These are phyloP conservation scores for Sphagnum contortum DNA, from an alignment of 225 moss, liverwort and hornwort genomes.

Conservation along the genomic window DNA sequence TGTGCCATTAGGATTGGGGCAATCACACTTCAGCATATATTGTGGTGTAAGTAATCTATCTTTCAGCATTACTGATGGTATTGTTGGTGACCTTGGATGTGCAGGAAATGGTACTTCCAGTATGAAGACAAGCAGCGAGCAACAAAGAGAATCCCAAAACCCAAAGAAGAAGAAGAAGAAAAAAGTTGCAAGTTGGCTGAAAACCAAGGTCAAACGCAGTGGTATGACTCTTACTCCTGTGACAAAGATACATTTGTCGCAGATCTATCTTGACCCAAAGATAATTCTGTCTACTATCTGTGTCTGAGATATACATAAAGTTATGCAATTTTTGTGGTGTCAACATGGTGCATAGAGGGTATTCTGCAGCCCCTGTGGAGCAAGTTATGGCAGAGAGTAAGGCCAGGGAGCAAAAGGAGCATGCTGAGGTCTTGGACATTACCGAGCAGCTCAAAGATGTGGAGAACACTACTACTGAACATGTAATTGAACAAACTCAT, in stretches of 20 bases:
- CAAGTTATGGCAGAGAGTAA: conserved; percentile 86
- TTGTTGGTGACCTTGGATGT: not conserved
- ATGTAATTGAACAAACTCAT: conserved; percentile 4
- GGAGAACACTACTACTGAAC: conserved; percentile 14
- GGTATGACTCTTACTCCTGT: conserved; percentile 23
- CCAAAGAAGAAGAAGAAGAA: conserved; percentile 25
- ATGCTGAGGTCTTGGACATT: conserved; percentile 14
- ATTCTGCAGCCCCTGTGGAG: conserved; percentile 61
- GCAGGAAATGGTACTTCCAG: not conserved
- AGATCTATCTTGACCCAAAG: not conserved
- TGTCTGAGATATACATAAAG: not conserved
- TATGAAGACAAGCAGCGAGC: conserved; percentile 13
- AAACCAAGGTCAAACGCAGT: conserved; percentile 74
- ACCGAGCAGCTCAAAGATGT: conserved; percentile 13
- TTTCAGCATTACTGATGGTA: too few species aligned
- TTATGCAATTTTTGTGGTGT: too few species aligned
- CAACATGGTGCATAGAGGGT: not conserved
- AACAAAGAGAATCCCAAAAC: conserved; percentile 24
- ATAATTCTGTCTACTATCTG: not conserved
- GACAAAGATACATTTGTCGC: not conserved
- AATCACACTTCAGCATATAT: too few species aligned
- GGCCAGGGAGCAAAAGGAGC: conserved; percentile 54
- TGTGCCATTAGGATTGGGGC: too few species aligned
- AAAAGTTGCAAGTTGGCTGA: conserved; percentile 31
- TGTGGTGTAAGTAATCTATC: too few species aligned